Base-by-base conservation (phyloP, 306 rosid species). In the barrel medic (Medicago truncatula) region DNA sequence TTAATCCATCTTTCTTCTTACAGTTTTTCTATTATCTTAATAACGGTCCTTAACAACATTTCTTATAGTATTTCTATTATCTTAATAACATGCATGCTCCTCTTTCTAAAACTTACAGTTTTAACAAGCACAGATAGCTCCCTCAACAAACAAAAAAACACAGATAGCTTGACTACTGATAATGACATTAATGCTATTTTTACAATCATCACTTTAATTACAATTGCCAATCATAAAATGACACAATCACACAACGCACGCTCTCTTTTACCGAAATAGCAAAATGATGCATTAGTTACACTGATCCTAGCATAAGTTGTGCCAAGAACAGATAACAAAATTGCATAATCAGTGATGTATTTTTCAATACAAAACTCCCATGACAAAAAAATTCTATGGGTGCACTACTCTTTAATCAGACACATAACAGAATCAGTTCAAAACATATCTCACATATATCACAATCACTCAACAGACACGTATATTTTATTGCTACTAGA, bases 1-100 rank as follows among this genome's bases (percentile, higher is more conserved):
- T 20, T 52, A 46, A 59, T 40, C 69, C 63, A 43, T 41, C 15
- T 58, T 58, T 56, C 52, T 20, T 41, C n/a, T 74, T 60, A 43
- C 13, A 70, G 9, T n/a, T 25, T 23, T 59, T 7, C 76, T 40
- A 8, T 40, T 40, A 40, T 8, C 8, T 40, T 40, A 40, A 40
- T 40, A 40, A 8, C 44, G 8, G 1, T 40, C 36, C 36, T 31
- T 31, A 31, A 25, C 2, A 25, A 25, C 28, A 25, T 25, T 25
- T 25, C 3, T 53, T 25, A 21, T 2, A 25, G 28, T 25, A 25
- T 25, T 25, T 25, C 28, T 25, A 25, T 25, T 25, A 25, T 25
- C 28, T 40, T 40, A 40, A 40, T 40, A 40, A 16, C 18, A 16
- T 60, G 36, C 47, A 59, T 11, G 21, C 38, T 40, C 44, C 3